Conservation (phyloP, 805 yeast species). For the Wickerhamiella lipophila region DNA sequence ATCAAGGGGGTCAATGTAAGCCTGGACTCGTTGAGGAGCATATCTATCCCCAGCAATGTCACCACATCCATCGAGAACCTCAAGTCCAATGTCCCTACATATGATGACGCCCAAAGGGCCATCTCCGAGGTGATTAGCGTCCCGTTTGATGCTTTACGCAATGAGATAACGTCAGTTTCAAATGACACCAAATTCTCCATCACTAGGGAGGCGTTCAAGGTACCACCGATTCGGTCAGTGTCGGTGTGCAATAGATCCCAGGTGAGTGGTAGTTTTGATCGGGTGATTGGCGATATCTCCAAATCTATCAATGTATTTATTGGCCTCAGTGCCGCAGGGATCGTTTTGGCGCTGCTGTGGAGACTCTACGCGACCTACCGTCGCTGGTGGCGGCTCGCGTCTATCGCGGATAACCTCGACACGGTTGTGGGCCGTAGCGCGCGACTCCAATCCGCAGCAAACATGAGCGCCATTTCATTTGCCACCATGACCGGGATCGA, state of each 20-base stretch:
- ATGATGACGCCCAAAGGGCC: slow-evolving; percentile 47
- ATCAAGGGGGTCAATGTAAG: slow-evolving; percentile 45
- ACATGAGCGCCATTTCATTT: slow-evolving; percentile 8
- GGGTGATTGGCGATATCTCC: background rate
- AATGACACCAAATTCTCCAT: background rate
- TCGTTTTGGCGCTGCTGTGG: slow-evolving; percentile 8
- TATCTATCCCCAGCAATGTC: slow-evolving; percentile 55
- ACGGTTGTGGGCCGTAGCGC: slow-evolving; percentile 7
- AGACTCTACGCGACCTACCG: slow-evolving; percentile 10
- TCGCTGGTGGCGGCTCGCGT: slow-evolving; percentile 13
- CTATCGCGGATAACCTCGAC: slow-evolving; percentile 10
- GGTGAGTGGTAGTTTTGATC: slow-evolving; percentile 1
- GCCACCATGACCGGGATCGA: slow-evolving; percentile 6
- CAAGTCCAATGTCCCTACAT: slow-evolving; percentile 46
- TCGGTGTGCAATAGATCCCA: slow-evolving; percentile 11
- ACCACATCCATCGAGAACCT: slow-evolving; percentile 43
- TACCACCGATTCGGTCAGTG: background rate
- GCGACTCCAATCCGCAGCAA: slow-evolving; percentile 4
- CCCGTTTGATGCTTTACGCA: slow-evolving; percentile 46
- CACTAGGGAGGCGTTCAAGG: background rate
- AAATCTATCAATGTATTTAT: slow-evolving; percentile 5
- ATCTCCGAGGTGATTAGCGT: slow-evolving; percentile 40
- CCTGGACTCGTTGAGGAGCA: slow-evolving; percentile 39
- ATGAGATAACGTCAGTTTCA: slow-evolving; percentile 25
- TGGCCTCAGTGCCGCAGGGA: slow-evolving; percentile 13